These are phyloP conservation scores for Epichloe brachyelytri DNA, from an alignment of 2,329 filamentous ascomycete species.

Conservation along the genomic window DNA sequence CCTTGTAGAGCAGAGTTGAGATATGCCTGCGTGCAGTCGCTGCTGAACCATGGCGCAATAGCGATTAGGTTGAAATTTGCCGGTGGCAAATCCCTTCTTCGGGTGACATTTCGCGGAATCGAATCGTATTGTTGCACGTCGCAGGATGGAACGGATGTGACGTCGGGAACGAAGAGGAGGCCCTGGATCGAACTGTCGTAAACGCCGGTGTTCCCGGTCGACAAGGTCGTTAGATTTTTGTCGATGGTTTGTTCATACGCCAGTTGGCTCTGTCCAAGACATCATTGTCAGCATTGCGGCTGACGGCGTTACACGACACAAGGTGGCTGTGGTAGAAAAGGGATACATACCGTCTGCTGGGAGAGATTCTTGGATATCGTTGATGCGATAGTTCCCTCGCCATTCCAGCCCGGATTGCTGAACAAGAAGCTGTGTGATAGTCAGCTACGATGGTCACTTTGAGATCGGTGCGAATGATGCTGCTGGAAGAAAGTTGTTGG, in stretches of 20 bases:
- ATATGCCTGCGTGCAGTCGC: constrained; percentile 60
- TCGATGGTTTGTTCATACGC: constrained; percentile 38
- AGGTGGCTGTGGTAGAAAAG: not conserved
- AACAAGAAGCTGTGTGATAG: constrained; percentile 37
- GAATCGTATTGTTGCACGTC: constrained; percentile 47
- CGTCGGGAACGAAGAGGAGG: constrained; percentile 72
- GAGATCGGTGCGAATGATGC: not conserved
- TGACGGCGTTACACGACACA: not conserved
- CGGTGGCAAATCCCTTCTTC: constrained; percentile 52
- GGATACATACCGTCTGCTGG: constrained; percentile 35
- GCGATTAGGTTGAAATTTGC: constrained; percentile 65
- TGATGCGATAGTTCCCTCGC: constrained; percentile 34
- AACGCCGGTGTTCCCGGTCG: constrained; percentile 48
- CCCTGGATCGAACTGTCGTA: constrained; percentile 55
- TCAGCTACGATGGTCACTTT: constrained; percentile 2
- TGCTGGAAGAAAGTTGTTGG: not conserved
- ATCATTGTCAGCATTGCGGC: not conserved
- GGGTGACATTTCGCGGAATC: constrained; percentile 64
- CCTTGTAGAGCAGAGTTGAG: constrained; percentile 47
- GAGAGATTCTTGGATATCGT: constrained; percentile 46
- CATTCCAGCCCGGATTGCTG: constrained; percentile 44
- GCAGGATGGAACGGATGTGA: constrained; percentile 48
- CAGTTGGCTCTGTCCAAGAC: constrained; percentile 26
- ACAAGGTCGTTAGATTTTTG: constrained; percentile 62
- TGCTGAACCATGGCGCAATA: constrained; percentile 73